phyloP scores from a whole-genome alignment of 202 grass and related monocot species.

The Schoenoplectus triqueter region DNA sequence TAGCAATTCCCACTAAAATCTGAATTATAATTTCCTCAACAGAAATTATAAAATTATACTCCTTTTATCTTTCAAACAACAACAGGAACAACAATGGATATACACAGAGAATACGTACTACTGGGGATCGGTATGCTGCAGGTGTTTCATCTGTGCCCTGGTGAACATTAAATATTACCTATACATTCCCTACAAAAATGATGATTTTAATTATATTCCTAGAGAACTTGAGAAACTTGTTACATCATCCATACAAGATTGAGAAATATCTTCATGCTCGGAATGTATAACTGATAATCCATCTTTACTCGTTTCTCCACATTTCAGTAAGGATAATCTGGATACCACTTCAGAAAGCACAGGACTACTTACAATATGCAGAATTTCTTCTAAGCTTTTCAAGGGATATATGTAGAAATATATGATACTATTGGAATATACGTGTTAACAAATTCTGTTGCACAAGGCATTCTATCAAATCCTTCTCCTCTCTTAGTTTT shows the following conservation, averaged over 20 bases:
- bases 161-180: background rate
- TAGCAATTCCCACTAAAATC: background rate
- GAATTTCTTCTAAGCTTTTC: constrained; percentile 12
- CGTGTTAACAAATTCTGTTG: constrained; percentile 26
- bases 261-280: constrained; percentile 23
- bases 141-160: background rate
- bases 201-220: background rate
- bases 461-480: constrained; percentile 38
- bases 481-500: constrained; percentile 43
- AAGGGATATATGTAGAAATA: background rate
- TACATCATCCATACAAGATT: background rate
- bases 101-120: constrained; percentile 10
- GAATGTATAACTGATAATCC: constrained; percentile 6
- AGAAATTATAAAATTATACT: background rate
- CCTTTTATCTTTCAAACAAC: background rate
- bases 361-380: constrained; percentile 16
- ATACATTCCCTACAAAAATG: constrained; percentile 7
- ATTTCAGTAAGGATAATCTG: background rate
- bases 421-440: background rate
- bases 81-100: constrained; percentile 2
- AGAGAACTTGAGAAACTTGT: background rate
- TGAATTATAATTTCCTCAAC: background rate
- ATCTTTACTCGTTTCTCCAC: background rate
- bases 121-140: background rate
- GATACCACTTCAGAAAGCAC: background rate